phyloP scores from a whole-genome alignment of 805 yeast species.

The Candida pini region DNA sequence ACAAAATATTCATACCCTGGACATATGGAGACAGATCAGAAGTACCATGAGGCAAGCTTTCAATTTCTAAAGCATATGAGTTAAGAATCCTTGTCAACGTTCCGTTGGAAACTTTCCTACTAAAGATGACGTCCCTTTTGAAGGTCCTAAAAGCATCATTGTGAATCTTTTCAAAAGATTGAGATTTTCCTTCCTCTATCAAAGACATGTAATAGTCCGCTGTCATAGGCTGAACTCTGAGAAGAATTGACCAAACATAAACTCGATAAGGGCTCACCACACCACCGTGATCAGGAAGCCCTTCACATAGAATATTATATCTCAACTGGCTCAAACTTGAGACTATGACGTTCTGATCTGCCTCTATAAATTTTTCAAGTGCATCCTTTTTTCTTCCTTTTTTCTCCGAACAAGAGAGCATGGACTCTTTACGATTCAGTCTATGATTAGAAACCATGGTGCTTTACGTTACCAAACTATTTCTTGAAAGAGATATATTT shows the following conservation, averaged over 20 bases:
- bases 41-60: too few species aligned
- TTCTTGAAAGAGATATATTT: too few species aligned
- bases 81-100: conserved; percentile 64
- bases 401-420: conserved; percentile 12
- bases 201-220: conserved; percentile 51
- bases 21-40: conserved; percentile 60
- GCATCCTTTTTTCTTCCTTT: conserved; percentile 45
- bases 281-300: conserved; percentile 25
- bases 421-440: conserved; percentile 17
- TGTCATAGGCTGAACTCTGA: conserved; percentile 55
- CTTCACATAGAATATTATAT: conserved; percentile 45
- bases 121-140: conserved; percentile 65
- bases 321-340: conserved; percentile 50
- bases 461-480: too few species aligned
- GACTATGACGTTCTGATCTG: conserved; percentile 39
- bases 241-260: conserved; percentile 76
- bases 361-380: conserved; percentile 44
- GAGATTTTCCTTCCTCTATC: conserved; percentile 52
- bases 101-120: conserved; percentile 61
- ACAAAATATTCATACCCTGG: conserved; percentile 86
- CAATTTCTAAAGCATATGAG: conserved; percentile 55
- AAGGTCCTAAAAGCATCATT: conserved; percentile 85
- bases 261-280: conserved; percentile 62
- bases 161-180: conserved; percentile 60
- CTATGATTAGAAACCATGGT: too few species aligned